phyloP scores from a whole-genome alignment of 352 stramenopile species.

The Phytophthora litchii region DNA sequence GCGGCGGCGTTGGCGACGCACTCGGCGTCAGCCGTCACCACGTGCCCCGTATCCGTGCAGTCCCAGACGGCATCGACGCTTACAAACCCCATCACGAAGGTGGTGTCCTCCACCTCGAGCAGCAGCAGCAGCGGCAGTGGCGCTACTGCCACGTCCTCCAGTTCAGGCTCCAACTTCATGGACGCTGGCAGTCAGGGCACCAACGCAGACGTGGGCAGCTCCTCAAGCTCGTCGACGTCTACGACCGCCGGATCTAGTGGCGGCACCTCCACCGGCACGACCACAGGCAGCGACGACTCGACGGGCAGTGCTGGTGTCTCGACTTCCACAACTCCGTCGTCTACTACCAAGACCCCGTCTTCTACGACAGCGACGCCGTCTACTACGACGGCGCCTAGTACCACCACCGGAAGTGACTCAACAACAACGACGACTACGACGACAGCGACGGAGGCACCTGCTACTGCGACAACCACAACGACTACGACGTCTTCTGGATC shows the following conservation, averaged over 20 bases:
- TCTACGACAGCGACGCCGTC: slow-evolving; percentile 15
- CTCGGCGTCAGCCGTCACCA: slow-evolving; percentile 38
- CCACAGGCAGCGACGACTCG: slow-evolving; percentile 19
- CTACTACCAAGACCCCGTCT: slow-evolving; percentile 31
- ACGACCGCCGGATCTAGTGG: slow-evolving; percentile 24
- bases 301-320: slow-evolving; percentile 24
- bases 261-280: slow-evolving; percentile 25
- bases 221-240: slow-evolving; percentile 16
- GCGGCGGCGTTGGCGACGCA: slow-evolving; percentile 34
- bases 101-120: slow-evolving; percentile 36
- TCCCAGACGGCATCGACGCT: slow-evolving; percentile 65
- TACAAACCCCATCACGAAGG: slow-evolving; percentile 54
- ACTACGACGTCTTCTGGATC: slow-evolving; percentile 28
- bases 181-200: slow-evolving; percentile 22
- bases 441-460: slow-evolving; percentile 2
- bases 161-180: slow-evolving; percentile 28
- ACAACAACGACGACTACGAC: slow-evolving; percentile 30
- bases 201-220: slow-evolving; percentile 29
- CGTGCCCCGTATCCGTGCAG: slow-evolving; percentile 71
- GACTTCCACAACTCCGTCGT: slow-evolving; percentile 33
- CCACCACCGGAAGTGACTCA: slow-evolving; percentile 19
- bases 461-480: slow-evolving; percentile 22
- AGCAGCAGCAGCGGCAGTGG: slow-evolving; percentile 39
- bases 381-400: slow-evolving; percentile 14
- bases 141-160: slow-evolving; percentile 17